A percentile compares a stretch with the other conserved stretches of the same genome.
Conservation (phyloP, 108 stramenopile species). For the Bacterosira constricta region DNA sequence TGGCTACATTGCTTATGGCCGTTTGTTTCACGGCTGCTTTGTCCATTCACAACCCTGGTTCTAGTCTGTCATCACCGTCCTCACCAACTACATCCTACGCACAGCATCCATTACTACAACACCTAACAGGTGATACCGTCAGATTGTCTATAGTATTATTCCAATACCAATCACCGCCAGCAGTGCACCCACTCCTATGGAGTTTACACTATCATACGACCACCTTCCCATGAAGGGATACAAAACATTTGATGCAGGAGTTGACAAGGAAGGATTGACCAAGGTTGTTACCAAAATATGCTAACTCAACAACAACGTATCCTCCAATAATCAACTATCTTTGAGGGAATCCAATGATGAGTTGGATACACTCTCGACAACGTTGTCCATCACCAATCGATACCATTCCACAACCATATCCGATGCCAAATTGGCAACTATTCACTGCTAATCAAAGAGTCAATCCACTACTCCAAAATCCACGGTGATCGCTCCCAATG, state of each 20-base stretch:
- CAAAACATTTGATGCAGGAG: slow-evolving; percentile 72
- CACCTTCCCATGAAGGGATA: slow-evolving; percentile 74
- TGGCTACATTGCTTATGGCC: no score
- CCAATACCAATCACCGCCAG: no score
- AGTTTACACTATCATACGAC: slow-evolving; percentile 49
- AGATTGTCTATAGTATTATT: no score
- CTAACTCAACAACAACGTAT: slow-evolving; percentile 55
- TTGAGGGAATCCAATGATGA: slow-evolving; percentile 25
- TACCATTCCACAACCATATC: slow-evolving; percentile 78
- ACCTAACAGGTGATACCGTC: no score
- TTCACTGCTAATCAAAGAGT: no score
- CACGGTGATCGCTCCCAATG: no score
- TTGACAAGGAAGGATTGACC: slow-evolving; percentile 59
- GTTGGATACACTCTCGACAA: slow-evolving; percentile 49
- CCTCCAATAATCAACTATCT: slow-evolving; percentile 34
- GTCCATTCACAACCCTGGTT: no score
- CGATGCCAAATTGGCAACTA: slow-evolving; percentile 43
- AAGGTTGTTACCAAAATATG: slow-evolving; percentile 76
- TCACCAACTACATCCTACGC: no score
- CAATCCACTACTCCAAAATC: no score
- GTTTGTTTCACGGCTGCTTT: no score
- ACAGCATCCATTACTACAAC: no score
- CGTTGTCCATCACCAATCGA: slow-evolving; percentile 70
- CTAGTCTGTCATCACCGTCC: no score
- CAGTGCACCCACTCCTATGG: slow-evolving; percentile 11